Percentiles rank a stretch among this genome's conserved stretches.
phyloP scores from a whole-genome alignment of 305 asterid species.

The Plantago coronopus region DNA sequence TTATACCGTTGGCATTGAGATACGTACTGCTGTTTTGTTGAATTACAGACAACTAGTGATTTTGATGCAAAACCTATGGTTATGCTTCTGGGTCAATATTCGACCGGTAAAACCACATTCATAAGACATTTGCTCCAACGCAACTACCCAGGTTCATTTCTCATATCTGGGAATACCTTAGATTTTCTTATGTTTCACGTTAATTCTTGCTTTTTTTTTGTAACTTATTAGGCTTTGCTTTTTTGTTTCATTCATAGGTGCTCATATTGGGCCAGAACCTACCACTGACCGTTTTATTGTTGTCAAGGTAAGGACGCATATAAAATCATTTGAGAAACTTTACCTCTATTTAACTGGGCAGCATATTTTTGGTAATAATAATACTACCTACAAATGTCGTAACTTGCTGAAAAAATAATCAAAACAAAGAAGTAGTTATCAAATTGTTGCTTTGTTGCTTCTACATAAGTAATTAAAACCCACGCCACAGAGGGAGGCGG shows the following conservation, averaged over 20 bases:
- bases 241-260: slow-evolving; percentile 45
- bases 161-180: not conserved
- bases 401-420: too few species aligned
- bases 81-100: slow-evolving; percentile 97
- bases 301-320: slow-evolving; percentile 57
- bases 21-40: slow-evolving; percentile 5
- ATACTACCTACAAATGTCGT: too few species aligned
- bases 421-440: too few species aligned
- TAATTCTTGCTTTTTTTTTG: slow-evolving; percentile 12
- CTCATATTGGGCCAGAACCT: slow-evolving; percentile 98
- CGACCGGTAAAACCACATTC: slow-evolving; percentile 93
- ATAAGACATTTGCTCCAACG: slow-evolving; percentile 75
- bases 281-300: slow-evolving; percentile 88
- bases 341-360: too few species aligned
- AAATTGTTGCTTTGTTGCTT: too few species aligned
- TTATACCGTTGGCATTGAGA: slow-evolving; percentile 12
- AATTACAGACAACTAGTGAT: slow-evolving; percentile 64
- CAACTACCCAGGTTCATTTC: slow-evolving; percentile 72
- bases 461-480: too few species aligned
- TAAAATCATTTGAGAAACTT: not conserved
- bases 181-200: not conserved
- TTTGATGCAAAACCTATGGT: slow-evolving; percentile 96
- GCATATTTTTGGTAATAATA: too few species aligned
- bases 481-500: too few species aligned
- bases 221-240: slow-evolving; percentile 11